Evolutionary conservation across 805 yeast genomes (phyloP), one percentile per base, ranked within the genome.

Genomic region (Hanseniaspora guilliermondii): DNA sequence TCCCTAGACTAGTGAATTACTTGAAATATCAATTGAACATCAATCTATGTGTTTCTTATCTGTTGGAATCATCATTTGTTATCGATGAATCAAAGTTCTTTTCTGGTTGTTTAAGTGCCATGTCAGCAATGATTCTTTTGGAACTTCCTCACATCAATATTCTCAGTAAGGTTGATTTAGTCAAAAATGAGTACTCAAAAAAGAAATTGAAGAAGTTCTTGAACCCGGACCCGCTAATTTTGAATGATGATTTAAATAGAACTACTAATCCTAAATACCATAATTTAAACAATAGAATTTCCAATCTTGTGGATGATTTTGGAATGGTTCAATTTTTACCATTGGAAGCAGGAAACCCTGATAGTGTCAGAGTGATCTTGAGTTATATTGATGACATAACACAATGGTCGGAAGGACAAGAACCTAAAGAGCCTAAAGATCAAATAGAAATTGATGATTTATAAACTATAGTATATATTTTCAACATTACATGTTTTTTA

Each of bases 281-380:
- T 38, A 78, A 74, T 58, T 74, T 93, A 57, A 91, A 87, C 65
- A 77, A 77, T 60, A 77, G 89, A 16, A 88, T 93, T 60, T 96
- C 97, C 0, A 81, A 84, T 58, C 72, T 93, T 60, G 94, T 89
- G 36, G 97, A 93, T 64, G 99, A 93, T 63, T 93, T 93, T 66
- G 98, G 98, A 6, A 93, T 93, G 99, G 97, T 93, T 2, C 97
- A 93, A 65, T 93, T 88, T 64, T 70, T 93, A 59, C 97, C 98
- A 0, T 73, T 93, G 58, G 94, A 88, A 64, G 80, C 87, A 9
- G 83, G 81, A 46, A 77, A 79, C 57, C 80, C 87, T 47, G 87
- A 82, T 42, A 78, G 87, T 47, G 83, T 93, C 22, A 79, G 83
- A 12, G 82, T 88, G 0, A 91, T 93, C 53, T 73, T 93, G 60